A percentile compares a stretch with the other conserved stretches of the same genome.
phyloP scores from a whole-genome alignment of 352 stramenopile species.

The Saprolegnia diclina region DNA sequence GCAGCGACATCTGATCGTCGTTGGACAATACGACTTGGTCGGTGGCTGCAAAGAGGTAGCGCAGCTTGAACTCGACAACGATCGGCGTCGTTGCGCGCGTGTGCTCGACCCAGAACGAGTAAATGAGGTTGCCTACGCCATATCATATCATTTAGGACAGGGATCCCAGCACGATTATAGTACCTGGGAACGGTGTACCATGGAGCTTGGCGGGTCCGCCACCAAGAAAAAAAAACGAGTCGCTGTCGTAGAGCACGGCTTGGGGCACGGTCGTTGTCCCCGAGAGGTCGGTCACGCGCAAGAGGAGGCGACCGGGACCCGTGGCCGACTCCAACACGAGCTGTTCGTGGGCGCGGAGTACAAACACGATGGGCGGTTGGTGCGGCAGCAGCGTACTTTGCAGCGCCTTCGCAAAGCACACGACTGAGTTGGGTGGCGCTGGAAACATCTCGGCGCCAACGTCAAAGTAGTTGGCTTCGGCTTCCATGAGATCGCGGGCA shows the following conservation, averaged over 20 bases:
- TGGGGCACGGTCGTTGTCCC: constrained; percentile 45
- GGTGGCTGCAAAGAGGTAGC: constrained; percentile 35
- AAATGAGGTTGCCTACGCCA: constrained; percentile 49
- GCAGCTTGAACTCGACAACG: constrained; percentile 36
- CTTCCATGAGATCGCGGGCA: constrained; percentile 41
- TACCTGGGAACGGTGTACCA: constrained; percentile 24
- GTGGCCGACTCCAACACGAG: constrained; percentile 49
- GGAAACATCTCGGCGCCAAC: constrained; percentile 54
- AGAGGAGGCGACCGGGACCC: constrained; percentile 48
- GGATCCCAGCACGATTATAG: constrained; percentile 23
- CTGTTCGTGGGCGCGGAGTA: constrained; percentile 46
- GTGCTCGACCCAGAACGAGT: constrained; percentile 64
- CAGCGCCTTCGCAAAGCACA: constrained; percentile 45
- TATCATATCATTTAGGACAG: neutral
- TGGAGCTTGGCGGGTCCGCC: constrained; percentile 37
- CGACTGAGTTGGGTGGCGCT: neutral
- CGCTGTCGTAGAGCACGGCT: constrained; percentile 63
- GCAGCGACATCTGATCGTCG: neutral
- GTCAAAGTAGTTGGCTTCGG: constrained; percentile 66
- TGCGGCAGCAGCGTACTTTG: constrained; percentile 28
- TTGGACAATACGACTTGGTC: constrained; percentile 28
- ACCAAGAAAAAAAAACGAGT: constrained; percentile 55
- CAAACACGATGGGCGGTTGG: constrained; percentile 41
- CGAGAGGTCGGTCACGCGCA: constrained; percentile 50
- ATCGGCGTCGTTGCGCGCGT: constrained; percentile 8